Base-by-base conservation (phyloP, 805 yeast genomes). In the Candida loeiensis region DNA sequence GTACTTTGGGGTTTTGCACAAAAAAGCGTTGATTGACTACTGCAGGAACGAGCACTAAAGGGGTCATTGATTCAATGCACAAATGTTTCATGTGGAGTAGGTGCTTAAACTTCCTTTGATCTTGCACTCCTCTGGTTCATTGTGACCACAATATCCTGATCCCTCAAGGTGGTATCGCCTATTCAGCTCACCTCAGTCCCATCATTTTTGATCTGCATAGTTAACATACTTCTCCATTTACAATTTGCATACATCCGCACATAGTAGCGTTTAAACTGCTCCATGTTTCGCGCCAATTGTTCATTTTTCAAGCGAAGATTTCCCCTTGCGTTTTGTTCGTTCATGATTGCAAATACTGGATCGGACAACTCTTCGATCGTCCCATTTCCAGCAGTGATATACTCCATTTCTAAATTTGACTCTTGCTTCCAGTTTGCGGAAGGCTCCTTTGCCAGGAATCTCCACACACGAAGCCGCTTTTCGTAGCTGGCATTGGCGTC, bases 1-100 rank as follows among this genome's bases (percentile, higher is more conserved):
- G 39, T 76, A 66, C 50, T 64, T 65, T 41, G 81, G 81, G 1
- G 63, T 76, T 4, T 54, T 77, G 43, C 80, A 78, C 49, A 74
- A 74, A 54, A 77, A 77, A 54, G 64, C 66, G 31, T 68, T 74
- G 45, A 72, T 77, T 40, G 79, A 74, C 40, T 73, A 51, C 46
- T 53, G 62, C 39, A 36, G 39, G 21, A 36, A 28, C 16, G 33
- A 20, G 32, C n/a, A 36, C 21, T 36, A 21, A 27, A 15, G 13
- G 5, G n/a, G n/a, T n/a, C n/a, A n/a, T n/a, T n/a, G n/a, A n/a
- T n/a, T n/a, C n/a, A n/a, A n/a, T n/a, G n/a, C n/a, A n/a, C n/a
- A n/a, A n/a, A n/a, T n/a, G 12, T 26, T 9, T 21, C 24, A 7
- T 21, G 9, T 21, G 8, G 9, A 9, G 24, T 21, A 21, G 9